These are phyloP conservation scores for Eustoma russellianum DNA, from an alignment of 257 asterid genomes.

Conservation along the genomic window DNA sequence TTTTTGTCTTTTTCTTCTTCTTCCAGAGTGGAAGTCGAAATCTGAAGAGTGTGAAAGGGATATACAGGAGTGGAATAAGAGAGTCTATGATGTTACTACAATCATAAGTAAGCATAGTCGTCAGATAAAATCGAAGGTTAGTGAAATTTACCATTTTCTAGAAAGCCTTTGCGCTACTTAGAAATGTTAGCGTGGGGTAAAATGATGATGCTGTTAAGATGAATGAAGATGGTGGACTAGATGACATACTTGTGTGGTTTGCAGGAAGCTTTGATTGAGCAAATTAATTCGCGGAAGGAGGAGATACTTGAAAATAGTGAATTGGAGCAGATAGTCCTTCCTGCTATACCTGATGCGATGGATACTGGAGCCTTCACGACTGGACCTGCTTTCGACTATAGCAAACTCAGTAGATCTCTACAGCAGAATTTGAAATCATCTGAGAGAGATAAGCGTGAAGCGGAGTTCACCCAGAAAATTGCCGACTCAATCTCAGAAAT, in stretches of 20 bases:
- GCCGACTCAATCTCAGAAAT: no score
- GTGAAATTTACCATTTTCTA: conserved; percentile 11
- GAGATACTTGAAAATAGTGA: conserved; percentile 91
- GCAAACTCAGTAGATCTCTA: no score
- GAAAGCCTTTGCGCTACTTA: no score
- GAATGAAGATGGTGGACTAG: no score
- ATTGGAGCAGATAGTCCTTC: conserved; percentile 67
- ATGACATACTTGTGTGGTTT: conserved; percentile 13
- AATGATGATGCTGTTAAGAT: no score
- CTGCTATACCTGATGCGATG: conserved; percentile 73
- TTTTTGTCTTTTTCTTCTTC: neutral
- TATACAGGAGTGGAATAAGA: conserved; percentile 77
- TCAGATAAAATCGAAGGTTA: conserved; percentile 85
- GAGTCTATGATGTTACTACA: conserved; percentile 82
- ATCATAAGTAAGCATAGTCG: conserved; percentile 80
- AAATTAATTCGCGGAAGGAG: conserved; percentile 57
- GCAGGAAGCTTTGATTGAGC: conserved; percentile 86
- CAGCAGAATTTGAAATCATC: no score
- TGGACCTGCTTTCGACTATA: no score
- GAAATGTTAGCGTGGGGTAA: no score
- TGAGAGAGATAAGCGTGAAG: no score
- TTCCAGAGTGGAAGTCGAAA: conserved; percentile 67
- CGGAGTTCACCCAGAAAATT: no score
- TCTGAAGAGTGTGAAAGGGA: conserved; percentile 80
- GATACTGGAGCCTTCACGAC: conserved; percentile 42